A percentile compares a stretch with the other conserved stretches of the same genome.
Evolutionary conservation across 139 green algal genomes (phyloP).

Genomic region (Coelastrella sp.): DNA sequence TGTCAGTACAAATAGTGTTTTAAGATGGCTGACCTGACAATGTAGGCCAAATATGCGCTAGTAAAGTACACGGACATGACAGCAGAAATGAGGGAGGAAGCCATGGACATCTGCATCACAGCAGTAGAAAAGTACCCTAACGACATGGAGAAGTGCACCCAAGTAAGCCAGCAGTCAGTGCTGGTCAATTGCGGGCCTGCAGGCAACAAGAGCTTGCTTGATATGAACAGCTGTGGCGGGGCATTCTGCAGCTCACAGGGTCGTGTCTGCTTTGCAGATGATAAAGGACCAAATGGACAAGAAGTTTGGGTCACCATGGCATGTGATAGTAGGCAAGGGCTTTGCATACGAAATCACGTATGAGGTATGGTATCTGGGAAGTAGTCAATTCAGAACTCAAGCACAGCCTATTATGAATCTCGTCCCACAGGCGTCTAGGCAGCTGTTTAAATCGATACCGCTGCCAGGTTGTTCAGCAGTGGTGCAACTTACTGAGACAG

Average conservation of each 20-base stretch:
- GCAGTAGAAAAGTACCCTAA: conserved; percentile 84
- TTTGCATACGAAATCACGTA: conserved; percentile 92
- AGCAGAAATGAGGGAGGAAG: conserved; percentile 88
- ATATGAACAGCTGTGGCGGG: not conserved
- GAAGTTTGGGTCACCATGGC: conserved; percentile 93
- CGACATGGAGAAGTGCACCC: conserved; percentile 89
- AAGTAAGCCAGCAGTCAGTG: conserved; percentile 59
- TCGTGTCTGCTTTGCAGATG: conserved; percentile 63
- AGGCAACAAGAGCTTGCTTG: too few relatives aligned
- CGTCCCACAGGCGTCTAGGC: not conserved
- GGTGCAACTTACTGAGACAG: not conserved
- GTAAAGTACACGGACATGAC: conserved; percentile 88
- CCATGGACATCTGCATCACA: conserved; percentile 89
- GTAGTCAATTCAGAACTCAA: not conserved
- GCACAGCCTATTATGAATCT: not conserved
- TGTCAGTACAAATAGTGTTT: too few relatives aligned
- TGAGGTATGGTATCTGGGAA: conserved; percentile 69
- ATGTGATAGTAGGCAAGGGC: conserved; percentile 86
- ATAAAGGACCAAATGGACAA: conserved; percentile 96
- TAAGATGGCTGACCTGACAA: too few relatives aligned
- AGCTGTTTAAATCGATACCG: not conserved
- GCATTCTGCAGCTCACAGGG: not conserved
- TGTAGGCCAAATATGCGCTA: conserved; percentile 84
- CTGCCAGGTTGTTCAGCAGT: not conserved
- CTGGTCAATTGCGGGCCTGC: not conserved